Evolutionary conservation across 192 early-diverging fungal species (phyloP).

Genomic region (Coemansia sp.): DNA sequence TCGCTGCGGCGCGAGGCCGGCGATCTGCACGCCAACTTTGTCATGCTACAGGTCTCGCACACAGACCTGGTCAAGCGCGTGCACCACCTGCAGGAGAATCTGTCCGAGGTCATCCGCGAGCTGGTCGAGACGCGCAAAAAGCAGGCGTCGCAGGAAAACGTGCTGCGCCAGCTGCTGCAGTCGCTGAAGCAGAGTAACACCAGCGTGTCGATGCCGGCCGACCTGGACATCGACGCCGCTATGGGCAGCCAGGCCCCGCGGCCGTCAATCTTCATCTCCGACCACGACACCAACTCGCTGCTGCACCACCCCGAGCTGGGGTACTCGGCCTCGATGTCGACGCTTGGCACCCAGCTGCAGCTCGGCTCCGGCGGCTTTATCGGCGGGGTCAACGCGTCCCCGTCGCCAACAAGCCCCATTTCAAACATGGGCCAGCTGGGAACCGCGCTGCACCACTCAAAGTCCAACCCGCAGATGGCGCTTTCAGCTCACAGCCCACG

Average conservation of each 20-base stretch:
- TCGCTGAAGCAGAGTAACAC: slow-evolving; percentile 40
- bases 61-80: slow-evolving; percentile 73
- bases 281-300: slow-evolving; percentile 54
- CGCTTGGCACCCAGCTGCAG: slow-evolving; percentile 43
- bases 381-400: slow-evolving; percentile 33
- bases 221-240: slow-evolving; percentile 48
- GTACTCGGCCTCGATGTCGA: slow-evolving; percentile 49
- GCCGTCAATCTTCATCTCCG: slow-evolving; percentile 54
- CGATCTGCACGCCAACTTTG: slow-evolving; percentile 73
- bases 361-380: slow-evolving; percentile 44
- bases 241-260: slow-evolving; percentile 46
- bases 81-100: slow-evolving; percentile 71
- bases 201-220: slow-evolving; percentile 32
- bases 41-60: slow-evolving; percentile 75
- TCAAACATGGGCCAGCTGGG: slow-evolving; percentile 43
- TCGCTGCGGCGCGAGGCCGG: slow-evolving; percentile 69
- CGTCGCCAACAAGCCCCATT: slow-evolving; percentile 47
- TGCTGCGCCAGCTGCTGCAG: slow-evolving; percentile 67
- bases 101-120: slow-evolving; percentile 70
- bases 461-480: slow-evolving; percentile 35
- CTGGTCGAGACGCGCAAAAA: slow-evolving; percentile 71
- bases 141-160: slow-evolving; percentile 65
- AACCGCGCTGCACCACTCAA: slow-evolving; percentile 43
- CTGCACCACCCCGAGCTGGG: slow-evolving; percentile 44
- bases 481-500: slow-evolving; percentile 16